These are phyloP conservation scores for Starmera quercuum DNA, from an alignment of 805 yeast genomes.

Conservation along the genomic window DNA sequence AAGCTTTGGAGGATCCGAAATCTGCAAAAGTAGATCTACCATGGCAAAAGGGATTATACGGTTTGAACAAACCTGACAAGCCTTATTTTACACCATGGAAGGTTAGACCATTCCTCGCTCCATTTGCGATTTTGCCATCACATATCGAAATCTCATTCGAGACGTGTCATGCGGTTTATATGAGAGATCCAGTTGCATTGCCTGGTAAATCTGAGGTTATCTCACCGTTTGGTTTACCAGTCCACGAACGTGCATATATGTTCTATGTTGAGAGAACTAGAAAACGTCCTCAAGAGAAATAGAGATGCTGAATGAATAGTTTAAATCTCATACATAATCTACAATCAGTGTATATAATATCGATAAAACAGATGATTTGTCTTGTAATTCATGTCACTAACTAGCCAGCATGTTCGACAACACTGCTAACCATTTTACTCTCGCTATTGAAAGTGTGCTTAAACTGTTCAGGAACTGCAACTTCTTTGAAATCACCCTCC, in stretches of 20 bases:
- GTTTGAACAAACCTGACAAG: constrained; percentile 69
- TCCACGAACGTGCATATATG: constrained; percentile 93
- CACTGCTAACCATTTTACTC: constrained; percentile 59
- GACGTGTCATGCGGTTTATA: constrained; percentile 93
- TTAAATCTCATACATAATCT: not conserved
- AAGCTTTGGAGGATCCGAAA: constrained; percentile 40
- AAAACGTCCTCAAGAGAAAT: constrained; percentile 4
- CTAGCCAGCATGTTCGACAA: constrained; percentile 79
- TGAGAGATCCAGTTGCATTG: constrained; percentile 95
- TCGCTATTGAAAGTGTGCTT: constrained; percentile 51
- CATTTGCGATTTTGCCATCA: constrained; percentile 85
- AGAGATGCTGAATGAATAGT: not conserved
- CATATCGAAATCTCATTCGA: constrained; percentile 86
- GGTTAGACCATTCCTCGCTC: constrained; percentile 88
- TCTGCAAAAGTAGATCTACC: constrained; percentile 55
- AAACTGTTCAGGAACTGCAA: constrained; percentile 88
- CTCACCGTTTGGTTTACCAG: constrained; percentile 73
- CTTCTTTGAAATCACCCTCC: constrained; percentile 67
- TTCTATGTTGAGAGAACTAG: constrained; percentile 75
- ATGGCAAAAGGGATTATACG: constrained; percentile 76
- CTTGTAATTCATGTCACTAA: not conserved
- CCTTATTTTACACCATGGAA: constrained; percentile 96
- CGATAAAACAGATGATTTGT: not conserved
- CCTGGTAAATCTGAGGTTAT: constrained; percentile 96
- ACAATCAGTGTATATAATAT: not conserved